Percentiles rank a stretch among this genome's conserved stretches.
These are phyloP conservation scores for Moesziomyces sp. DNA, from an alignment of 1,284 basidiomycete genomes.

Conservation along the genomic window DNA sequence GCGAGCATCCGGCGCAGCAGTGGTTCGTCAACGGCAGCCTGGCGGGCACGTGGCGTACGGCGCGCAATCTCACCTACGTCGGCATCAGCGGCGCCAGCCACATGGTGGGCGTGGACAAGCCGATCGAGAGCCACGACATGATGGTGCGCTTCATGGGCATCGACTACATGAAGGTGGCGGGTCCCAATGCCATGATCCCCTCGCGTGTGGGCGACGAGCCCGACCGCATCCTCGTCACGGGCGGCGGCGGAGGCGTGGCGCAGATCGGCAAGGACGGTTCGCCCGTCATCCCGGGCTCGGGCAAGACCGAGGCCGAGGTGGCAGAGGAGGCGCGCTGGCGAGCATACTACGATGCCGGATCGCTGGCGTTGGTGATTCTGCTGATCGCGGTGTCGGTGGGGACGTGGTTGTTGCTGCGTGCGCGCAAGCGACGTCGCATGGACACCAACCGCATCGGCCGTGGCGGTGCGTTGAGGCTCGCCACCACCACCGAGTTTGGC, in stretches of 20 bases:
- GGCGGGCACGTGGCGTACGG: slow-evolving; percentile 89
- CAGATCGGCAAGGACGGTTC: slow-evolving; percentile 36
- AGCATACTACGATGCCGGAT: slow-evolving; percentile 78
- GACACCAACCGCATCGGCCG: slow-evolving; percentile 23
- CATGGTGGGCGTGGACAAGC: slow-evolving; percentile 85
- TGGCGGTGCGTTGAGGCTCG: slow-evolving; percentile 31
- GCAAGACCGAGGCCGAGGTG: slow-evolving; percentile 67
- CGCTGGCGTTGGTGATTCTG: slow-evolving; percentile 82
- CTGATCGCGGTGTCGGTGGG: slow-evolving; percentile 79
- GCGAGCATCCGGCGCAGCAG: slow-evolving; percentile 57
- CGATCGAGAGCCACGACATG: slow-evolving; percentile 93
- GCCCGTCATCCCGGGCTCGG: slow-evolving; percentile 69
- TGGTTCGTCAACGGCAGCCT: slow-evolving; percentile 83
- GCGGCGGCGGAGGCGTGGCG: slow-evolving; percentile 45
- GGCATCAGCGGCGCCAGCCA: slow-evolving; percentile 76
- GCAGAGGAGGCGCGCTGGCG: slow-evolving; percentile 60
- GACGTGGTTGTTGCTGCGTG: slow-evolving; percentile 78
- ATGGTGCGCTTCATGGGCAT: slow-evolving; percentile 74
- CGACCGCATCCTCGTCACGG: slow-evolving; percentile 69
- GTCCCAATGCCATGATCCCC: slow-evolving; percentile 77
- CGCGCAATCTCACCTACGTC: slow-evolving; percentile 91
- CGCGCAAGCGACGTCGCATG: slow-evolving; percentile 69
- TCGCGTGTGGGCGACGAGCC: slow-evolving; percentile 78
- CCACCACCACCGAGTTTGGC: slow-evolving; percentile 25
- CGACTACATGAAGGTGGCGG: slow-evolving; percentile 82